These are phyloP conservation scores for Paramecium pentaurelia DNA, from an alignment of 73 alveolate genomes.

Conservation along the genomic window DNA sequence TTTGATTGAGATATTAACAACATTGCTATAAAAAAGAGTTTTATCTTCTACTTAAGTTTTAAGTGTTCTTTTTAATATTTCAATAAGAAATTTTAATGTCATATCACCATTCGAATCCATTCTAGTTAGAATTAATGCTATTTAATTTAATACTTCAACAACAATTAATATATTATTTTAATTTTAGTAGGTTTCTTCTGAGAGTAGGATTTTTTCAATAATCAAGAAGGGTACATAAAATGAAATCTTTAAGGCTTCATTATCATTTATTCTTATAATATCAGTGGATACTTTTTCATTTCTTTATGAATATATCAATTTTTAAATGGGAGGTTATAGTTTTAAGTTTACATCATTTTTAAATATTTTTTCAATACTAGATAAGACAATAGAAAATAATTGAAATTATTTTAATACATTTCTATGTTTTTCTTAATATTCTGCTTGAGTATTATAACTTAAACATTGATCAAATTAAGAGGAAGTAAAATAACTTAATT, in stretches of 20 bases:
- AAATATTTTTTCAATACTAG: constrained; percentile 27
- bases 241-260: constrained; percentile 8
- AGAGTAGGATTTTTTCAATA: not conserved
- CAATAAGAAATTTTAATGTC: constrained; percentile 1
- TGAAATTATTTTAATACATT: not conserved
- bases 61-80: constrained; percentile 9
- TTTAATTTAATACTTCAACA: constrained; percentile 28
- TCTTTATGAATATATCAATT: not conserved
- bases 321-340: constrained; percentile 3
- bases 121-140: constrained; percentile 5
- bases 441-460: not conserved
- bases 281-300: constrained; percentile 26
- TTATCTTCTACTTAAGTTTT: constrained; percentile 13
- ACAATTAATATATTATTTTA: not conserved
- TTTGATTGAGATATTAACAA: constrained; percentile 1
- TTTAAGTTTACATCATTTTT: not conserved
- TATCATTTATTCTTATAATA: not conserved
- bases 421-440: not conserved
- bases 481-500: constrained; percentile 3
- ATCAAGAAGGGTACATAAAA: constrained; percentile 8
- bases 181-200: constrained; percentile 20
- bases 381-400: constrained; percentile 11
- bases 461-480: constrained; percentile 5
- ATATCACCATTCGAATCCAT: constrained; percentile 38
- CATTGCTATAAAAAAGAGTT: not conserved